These are phyloP conservation scores for Trypanosoma mega DNA, from an alignment of 208 protist genomes.

Conservation along the genomic window DNA sequence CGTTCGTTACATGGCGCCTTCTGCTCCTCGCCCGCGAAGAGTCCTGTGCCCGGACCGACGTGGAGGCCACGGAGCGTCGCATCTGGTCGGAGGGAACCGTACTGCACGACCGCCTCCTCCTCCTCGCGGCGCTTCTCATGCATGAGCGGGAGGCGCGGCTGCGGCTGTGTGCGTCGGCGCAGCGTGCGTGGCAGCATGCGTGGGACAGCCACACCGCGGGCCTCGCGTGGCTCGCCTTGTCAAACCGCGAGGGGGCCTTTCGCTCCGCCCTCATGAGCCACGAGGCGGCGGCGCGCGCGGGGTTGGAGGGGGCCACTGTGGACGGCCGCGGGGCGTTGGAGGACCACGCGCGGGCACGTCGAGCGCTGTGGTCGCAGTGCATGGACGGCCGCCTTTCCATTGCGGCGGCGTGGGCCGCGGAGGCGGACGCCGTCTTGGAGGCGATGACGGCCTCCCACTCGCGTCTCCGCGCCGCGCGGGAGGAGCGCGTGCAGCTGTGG, in stretches of 20 bases:
- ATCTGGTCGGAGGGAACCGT: slow-evolving; percentile 15
- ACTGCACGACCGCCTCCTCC: slow-evolving; percentile 27
- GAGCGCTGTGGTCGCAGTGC: slow-evolving; percentile 23
- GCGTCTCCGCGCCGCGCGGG: slow-evolving; percentile 15
- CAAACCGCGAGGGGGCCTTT: slow-evolving; percentile 14
- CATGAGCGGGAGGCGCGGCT: slow-evolving; percentile 48
- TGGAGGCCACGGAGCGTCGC: slow-evolving; percentile 27
- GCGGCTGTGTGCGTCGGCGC: slow-evolving; percentile 21
- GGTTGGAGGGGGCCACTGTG: slow-evolving; percentile 16
- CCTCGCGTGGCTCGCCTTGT: slow-evolving; percentile 18
- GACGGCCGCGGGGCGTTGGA: slow-evolving; percentile 10
- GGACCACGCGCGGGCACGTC: slow-evolving; percentile 7
- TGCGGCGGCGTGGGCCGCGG: slow-evolving; percentile 21
- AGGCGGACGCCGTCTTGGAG: slow-evolving; percentile 7
- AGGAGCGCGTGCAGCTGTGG: slow-evolving; percentile 21
- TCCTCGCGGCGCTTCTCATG: slow-evolving; percentile 30
- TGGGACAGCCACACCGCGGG: slow-evolving; percentile 26
- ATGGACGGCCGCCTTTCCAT: slow-evolving; percentile 16
- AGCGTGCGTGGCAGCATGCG: slow-evolving; percentile 37
- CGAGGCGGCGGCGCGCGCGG: slow-evolving; percentile 33
- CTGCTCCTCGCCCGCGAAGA: slow-evolving; percentile 26
- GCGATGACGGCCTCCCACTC: slow-evolving; percentile 8
- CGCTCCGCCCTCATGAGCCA: slow-evolving; percentile 4
- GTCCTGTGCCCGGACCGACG: slow-evolving; percentile 21
- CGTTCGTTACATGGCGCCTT: slow-evolving; percentile 27